Base-by-base conservation (phyloP, 1,284 basidiomycete species). In the Boletus hoseneyae region DNA sequence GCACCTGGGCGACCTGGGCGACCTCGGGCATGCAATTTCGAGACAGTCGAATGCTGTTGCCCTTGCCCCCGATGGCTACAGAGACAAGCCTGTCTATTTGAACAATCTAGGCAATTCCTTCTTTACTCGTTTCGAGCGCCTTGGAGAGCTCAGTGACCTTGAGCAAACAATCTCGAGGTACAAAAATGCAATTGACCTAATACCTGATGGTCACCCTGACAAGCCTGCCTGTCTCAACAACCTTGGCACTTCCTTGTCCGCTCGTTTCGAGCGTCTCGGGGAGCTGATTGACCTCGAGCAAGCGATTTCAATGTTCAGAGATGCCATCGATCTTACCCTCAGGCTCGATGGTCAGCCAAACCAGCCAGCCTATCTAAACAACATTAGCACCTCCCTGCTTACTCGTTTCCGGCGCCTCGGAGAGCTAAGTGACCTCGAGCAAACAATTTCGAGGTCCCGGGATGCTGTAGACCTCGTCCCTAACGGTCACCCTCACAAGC, bases 371-470 rank as follows among this genome's bases (percentile, higher is more conserved):
- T 29, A 12, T 18, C 23, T 54, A 10, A 23, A 3, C n/a, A 38
- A 42, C 1, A 33, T 52, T 3, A 23, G 38, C 8, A 13, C 3
- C 15, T 16, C 12, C 32, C 4, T 33, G 19, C 10, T 32, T 7
- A 23, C 10, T 48, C 35, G 50, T 25, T 51, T 37, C 3, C 0
- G 23, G 2, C 21, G 8, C n/a, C 37, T 41, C 2, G 41, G 51
- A 3, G 7, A 44, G 12, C 37, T 29, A 4, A 18, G 12, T 13
- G 54, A 55, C 42, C 54, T 55, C 3, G 54, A 55, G 15, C 12
- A 57, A 43, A 47, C 47, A 7, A 45, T 48, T 35, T 30, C 35
- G 15, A 32, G 21, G 12, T 15, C 18, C 10, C 7, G 7, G 15
- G 34, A 46, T 1, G 48, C 40, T 18, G 32, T 8, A 13, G 16